phyloP scores from a whole-genome alignment of 2,329 filamentous ascomycete species.

The Trichoderma sp. region DNA sequence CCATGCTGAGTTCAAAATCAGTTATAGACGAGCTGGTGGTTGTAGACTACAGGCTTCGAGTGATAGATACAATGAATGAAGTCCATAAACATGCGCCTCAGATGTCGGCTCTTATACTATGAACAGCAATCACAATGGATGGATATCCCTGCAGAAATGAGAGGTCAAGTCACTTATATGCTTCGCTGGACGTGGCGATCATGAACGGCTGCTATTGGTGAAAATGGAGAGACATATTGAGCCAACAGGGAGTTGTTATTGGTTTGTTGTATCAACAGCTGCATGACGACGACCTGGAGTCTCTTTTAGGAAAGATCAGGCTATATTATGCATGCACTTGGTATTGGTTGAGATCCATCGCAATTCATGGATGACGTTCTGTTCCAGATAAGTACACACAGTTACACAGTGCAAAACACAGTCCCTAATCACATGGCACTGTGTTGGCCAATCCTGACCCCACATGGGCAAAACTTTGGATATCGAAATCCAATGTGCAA shows the following conservation, averaged over 20 bases:
- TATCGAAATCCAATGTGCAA: neutral
- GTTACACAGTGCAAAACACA: neutral
- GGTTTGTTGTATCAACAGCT: neutral
- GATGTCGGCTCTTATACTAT: too few relatives aligned
- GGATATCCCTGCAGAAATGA: neutral
- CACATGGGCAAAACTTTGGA: slow-evolving; percentile 9
- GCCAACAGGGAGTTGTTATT: neutral
- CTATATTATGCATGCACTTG: neutral
- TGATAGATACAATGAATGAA: neutral
- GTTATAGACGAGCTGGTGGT: neutral
- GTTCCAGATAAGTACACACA: too few relatives aligned
- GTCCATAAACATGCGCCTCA: neutral
- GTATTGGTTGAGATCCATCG: neutral
- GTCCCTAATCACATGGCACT: neutral
- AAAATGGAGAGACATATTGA: neutral
- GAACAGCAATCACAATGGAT: neutral
- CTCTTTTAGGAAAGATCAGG: neutral
- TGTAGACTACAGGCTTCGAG: neutral
- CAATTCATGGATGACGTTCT: neutral
- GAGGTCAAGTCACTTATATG: neutral
- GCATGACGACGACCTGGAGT: neutral
- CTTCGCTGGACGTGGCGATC: neutral
- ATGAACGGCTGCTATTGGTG: neutral
- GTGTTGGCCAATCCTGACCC: slow-evolving; percentile 5
- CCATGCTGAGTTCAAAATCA: neutral